Conservation (phyloP, 129 eudicot genomes). For the Tagetes erecta region DNA sequence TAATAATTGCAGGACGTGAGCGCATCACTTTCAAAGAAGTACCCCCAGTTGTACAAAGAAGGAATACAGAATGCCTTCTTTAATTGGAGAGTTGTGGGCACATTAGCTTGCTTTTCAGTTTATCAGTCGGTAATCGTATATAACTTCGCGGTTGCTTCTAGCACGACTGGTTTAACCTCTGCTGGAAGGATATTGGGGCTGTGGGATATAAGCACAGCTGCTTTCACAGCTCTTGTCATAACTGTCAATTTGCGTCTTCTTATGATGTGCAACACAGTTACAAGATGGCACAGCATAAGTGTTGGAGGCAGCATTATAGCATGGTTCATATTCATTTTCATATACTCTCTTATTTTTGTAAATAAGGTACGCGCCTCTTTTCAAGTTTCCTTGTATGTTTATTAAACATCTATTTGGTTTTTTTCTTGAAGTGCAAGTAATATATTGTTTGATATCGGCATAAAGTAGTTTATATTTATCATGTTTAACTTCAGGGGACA, state of each 20-base stretch:
- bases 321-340: constrained; percentile 83
- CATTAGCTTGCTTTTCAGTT: constrained; percentile 82
- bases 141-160: constrained; percentile 64
- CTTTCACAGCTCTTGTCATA: constrained; percentile 77
- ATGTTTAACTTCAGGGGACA: constrained; percentile 57
- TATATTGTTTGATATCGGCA: background rate
- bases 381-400: too few species aligned
- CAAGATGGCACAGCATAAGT: constrained; percentile 93
- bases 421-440: background rate
- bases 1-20: constrained; percentile 70
- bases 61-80: constrained; percentile 77
- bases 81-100: constrained; percentile 82
- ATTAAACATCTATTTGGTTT: background rate
- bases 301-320: constrained; percentile 80
- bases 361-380: constrained; percentile 48
- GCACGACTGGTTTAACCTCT: constrained; percentile 60
- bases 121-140: constrained; percentile 85
- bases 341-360: constrained; percentile 65
- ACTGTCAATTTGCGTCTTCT: constrained; percentile 95
- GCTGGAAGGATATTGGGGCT: constrained; percentile 87
- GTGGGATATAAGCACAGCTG: constrained; percentile 95
- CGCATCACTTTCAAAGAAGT: constrained; percentile 88
- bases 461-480: background rate
- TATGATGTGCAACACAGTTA: constrained; percentile 84
- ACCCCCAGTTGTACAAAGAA: constrained; percentile 87